Evolutionary conservation across 192 early-diverging fungal species (phyloP).

Genomic region (Pilaira anomala): DNA sequence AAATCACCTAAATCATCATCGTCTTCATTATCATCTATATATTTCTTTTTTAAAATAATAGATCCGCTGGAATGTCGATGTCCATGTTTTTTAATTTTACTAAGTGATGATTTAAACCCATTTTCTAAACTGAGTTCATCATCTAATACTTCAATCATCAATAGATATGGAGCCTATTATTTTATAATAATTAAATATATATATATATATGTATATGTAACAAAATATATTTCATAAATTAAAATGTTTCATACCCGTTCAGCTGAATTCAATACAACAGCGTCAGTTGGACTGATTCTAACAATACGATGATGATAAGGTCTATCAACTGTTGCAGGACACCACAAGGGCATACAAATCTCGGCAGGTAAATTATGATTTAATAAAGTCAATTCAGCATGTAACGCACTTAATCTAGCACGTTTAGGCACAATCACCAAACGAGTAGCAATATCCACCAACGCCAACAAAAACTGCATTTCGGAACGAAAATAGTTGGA

Average conservation of each 20-base stretch:
- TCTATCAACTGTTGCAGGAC: slow-evolving; percentile 57
- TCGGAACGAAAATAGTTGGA: slow-evolving; percentile 85
- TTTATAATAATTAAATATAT: slow-evolving; percentile 3
- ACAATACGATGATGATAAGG: slow-evolving; percentile 82
- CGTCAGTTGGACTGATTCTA: slow-evolving; percentile 83
- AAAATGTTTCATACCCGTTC: slow-evolving; percentile 68
- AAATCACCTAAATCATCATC: neutral
- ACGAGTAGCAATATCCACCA: slow-evolving; percentile 87
- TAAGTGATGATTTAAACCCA: slow-evolving; percentile 19
- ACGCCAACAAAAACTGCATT: slow-evolving; percentile 84
- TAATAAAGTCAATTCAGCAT: slow-evolving; percentile 86
- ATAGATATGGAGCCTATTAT: slow-evolving; percentile 88
- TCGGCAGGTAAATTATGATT: slow-evolving; percentile 93
- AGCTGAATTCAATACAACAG: slow-evolving; percentile 94
- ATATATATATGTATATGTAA: neutral
- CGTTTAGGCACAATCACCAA: slow-evolving; percentile 81
- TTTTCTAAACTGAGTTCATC: slow-evolving; percentile 50
- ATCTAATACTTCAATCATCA: slow-evolving; percentile 86
- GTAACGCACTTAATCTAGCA: slow-evolving; percentile 78
- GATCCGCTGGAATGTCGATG: neutral
- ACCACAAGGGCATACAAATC: slow-evolving; percentile 94
- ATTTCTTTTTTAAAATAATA: neutral
- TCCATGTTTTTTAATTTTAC: slow-evolving; percentile 8
- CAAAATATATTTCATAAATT: neutral
- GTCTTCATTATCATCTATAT: slow-evolving; percentile 3